Conservation (phyloP, 2,329 filamentous ascomycete genomes). For the Sporothrix inflata region DNA sequence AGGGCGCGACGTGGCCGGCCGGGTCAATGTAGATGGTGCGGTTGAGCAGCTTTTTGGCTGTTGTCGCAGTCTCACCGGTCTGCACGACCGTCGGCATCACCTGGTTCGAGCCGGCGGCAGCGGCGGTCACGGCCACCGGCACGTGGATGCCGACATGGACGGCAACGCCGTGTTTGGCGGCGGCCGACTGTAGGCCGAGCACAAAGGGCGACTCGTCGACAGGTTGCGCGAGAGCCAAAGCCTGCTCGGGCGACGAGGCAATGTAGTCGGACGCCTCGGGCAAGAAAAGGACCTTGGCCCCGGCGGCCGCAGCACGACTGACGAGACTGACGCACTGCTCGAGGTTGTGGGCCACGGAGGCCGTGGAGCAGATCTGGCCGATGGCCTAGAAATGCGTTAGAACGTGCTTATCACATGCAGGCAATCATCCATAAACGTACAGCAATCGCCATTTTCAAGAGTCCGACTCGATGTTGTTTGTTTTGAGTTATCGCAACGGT, state of each 20-base stretch:
- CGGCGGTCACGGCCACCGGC: slow-evolving; percentile 53
- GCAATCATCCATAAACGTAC: neutral
- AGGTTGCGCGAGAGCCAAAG: slow-evolving; percentile 70
- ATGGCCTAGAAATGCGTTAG: slow-evolving; percentile 63
- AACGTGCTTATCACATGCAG: no score
- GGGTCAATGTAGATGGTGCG: slow-evolving; percentile 56
- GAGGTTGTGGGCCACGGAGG: slow-evolving; percentile 77
- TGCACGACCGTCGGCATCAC: slow-evolving; percentile 33
- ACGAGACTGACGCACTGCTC: slow-evolving; percentile 74
- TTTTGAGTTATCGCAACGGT: neutral
- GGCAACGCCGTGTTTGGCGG: slow-evolving; percentile 64
- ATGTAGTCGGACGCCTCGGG: slow-evolving; percentile 94
- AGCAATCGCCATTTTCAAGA: slow-evolving; percentile 21
- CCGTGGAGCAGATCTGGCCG: slow-evolving; percentile 86
- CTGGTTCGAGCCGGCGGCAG: slow-evolving; percentile 29
- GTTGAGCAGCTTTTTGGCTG: slow-evolving; percentile 51
- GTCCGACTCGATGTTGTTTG: neutral
- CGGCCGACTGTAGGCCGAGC: slow-evolving; percentile 70
- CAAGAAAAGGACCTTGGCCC: slow-evolving; percentile 83
- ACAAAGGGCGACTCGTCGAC: slow-evolving; percentile 73
- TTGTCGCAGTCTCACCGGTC: slow-evolving; percentile 37
- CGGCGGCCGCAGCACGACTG: slow-evolving; percentile 70
- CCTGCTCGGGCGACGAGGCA: slow-evolving; percentile 67
- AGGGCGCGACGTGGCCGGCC: slow-evolving; percentile 45
- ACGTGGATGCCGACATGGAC: slow-evolving; percentile 91